Conservation (phyloP, 31 red algal species). For the Porphyra umbilicalis region DNA sequence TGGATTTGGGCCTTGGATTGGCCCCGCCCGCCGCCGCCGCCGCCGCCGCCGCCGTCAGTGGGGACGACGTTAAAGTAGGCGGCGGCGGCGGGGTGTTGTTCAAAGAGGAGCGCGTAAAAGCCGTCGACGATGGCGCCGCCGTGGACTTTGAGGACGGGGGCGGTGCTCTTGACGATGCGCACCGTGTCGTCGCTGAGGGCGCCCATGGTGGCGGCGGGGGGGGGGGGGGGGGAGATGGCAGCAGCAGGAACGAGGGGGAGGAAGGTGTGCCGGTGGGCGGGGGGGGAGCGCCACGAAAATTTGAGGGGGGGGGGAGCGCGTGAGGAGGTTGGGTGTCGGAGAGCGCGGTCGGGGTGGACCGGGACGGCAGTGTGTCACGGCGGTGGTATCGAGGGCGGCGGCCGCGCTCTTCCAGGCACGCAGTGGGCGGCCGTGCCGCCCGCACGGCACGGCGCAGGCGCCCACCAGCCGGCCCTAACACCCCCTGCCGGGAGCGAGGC, state of each 20-base stretch:
- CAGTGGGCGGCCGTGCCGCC: no score
- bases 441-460: no score
- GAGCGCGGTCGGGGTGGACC: no score
- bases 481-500: no score
- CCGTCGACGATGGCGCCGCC: conserved; percentile 4
- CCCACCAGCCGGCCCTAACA: no score
- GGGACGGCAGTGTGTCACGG: no score
- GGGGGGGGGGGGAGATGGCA: background rate
- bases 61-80: conserved; percentile 29
- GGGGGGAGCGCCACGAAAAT: background rate
- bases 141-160: conserved; percentile 24
- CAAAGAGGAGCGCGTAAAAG: conserved; percentile 43
- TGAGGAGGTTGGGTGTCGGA: no score
- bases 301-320: background rate
- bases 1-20: conserved; percentile 26
- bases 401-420: no score
- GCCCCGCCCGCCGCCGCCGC: conserved; percentile 10
- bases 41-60: background rate
- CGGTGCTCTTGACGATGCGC: conserved; percentile 30
- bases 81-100: conserved; percentile 27
- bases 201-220: background rate
- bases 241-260: background rate
- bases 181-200: conserved; percentile 14
- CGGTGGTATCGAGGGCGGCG: no score
- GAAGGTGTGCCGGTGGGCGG: background rate